A percentile compares a stretch with the other conserved stretches of the same genome.
These are phyloP conservation scores for Pyrenula massariospora DNA, from an alignment of 495 filamentous ascomycete species.

Conservation along the genomic window DNA sequence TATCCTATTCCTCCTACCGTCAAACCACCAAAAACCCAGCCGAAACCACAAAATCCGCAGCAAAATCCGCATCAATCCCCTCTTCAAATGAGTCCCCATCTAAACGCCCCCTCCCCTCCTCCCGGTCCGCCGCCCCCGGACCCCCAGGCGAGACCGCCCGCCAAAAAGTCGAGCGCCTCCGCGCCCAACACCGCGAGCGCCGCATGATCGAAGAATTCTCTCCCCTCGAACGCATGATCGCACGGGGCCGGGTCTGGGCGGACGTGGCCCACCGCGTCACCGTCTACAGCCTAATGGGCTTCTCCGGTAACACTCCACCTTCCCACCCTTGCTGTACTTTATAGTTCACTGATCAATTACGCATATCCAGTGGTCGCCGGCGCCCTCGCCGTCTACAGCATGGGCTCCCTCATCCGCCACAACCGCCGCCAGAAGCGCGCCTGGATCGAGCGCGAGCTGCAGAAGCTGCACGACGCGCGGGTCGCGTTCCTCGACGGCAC, in stretches of 20 bases:
- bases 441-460: conserved; percentile 52
- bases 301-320: conserved; percentile 51
- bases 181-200: conserved; percentile 64
- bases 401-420: conserved; percentile 76
- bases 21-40: conserved; percentile 25
- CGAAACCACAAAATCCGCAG: conserved; percentile 15
- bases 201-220: conserved; percentile 49
- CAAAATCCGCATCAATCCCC: conserved; percentile 9
- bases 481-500: conserved; percentile 48
- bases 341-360: background rate
- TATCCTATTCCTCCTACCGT: conserved; percentile 12
- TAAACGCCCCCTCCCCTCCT: conserved; percentile 4
- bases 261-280: conserved; percentile 75
- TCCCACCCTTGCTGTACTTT: too few species aligned
- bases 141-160: conserved; percentile 59
- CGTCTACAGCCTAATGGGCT: conserved; percentile 60
- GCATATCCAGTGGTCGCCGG: conserved; percentile 48
- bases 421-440: conserved; percentile 62
- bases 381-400: conserved; percentile 65
- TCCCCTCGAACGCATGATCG: conserved; percentile 56
- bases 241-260: conserved; percentile 58
- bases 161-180: conserved; percentile 77
- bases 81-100: conserved; percentile 9
- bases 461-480: conserved; percentile 44
- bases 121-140: conserved; percentile 15